A percentile compares a stretch with the other conserved stretches of the same genome.
These are phyloP conservation scores for Eucalyptus tenuipes DNA, from an alignment of 345 rosid genomes.

Conservation along the genomic window DNA sequence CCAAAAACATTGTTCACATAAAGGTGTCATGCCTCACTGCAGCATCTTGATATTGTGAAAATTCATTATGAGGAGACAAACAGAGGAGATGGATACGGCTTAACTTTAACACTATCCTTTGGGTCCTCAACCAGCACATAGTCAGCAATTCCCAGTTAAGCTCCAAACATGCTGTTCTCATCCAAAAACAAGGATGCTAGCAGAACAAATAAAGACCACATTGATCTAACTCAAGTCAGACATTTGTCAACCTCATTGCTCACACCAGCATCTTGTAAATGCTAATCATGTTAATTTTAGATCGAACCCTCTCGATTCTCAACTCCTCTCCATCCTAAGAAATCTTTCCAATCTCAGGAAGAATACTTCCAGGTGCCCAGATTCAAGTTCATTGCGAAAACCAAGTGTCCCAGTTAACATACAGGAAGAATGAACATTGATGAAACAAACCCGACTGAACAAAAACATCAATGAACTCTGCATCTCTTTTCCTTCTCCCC, in stretches of 20 bases:
- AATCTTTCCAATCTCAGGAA: not conserved
- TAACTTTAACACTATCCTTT: not conserved
- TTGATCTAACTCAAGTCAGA: not conserved
- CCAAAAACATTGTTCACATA: not conserved
- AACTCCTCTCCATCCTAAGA: not conserved
- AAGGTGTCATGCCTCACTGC: not conserved
- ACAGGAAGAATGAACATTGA: not conserved
- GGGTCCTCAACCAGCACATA: not conserved
- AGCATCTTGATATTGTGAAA: not conserved
- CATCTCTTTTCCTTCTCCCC: not conserved
- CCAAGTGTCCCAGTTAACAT: not conserved
- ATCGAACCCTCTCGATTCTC: not conserved
- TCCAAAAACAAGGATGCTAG: not conserved
- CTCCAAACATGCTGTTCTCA: not conserved
- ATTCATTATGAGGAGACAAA: not conserved
- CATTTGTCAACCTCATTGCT: not conserved
- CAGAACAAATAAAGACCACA: not conserved
- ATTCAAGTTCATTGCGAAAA: not conserved
- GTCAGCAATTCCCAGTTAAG: not conserved
- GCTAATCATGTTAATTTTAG: not conserved
- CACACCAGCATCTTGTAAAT: not conserved
- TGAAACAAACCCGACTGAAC: not conserved
- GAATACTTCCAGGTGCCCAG: not conserved
- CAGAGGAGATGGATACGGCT: not conserved
- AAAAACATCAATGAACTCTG: not conserved